These are phyloP conservation scores for Stropharia rugosoannulata DNA, from an alignment of 768 basidiomycete genomes.

Conservation along the genomic window DNA sequence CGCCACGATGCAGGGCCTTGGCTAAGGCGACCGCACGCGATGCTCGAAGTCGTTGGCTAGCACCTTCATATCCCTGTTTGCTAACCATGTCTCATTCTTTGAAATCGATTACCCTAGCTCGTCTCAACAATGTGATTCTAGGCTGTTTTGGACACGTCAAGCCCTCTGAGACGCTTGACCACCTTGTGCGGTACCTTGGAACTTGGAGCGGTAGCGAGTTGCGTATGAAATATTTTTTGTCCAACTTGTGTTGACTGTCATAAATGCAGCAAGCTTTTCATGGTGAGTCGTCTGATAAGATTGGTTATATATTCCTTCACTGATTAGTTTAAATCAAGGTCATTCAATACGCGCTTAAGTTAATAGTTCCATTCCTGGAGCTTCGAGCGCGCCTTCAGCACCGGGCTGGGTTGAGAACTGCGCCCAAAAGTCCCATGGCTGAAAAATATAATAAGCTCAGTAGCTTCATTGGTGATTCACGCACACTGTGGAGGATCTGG, in stretches of 20 bases:
- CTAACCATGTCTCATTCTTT: slow-evolving; percentile 47
- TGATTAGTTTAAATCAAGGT: slow-evolving; percentile 39
- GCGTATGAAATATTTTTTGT: slow-evolving; percentile 30
- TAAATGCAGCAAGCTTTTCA: slow-evolving; percentile 65
- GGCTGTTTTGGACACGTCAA: slow-evolving; percentile 61
- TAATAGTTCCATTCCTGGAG: slow-evolving; percentile 63
- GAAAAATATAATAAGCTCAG: slow-evolving; percentile 53
- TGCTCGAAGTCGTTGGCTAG: neutral
- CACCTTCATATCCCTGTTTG: neutral
- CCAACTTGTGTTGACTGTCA: neutral
- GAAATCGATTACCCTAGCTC: slow-evolving; percentile 46
- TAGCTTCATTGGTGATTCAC: slow-evolving; percentile 60
- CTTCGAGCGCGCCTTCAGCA: slow-evolving; percentile 71
- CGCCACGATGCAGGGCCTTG: slow-evolving; percentile 1
- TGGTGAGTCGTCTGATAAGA: slow-evolving; percentile 38
- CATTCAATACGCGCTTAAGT: slow-evolving; percentile 70
- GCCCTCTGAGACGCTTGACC: slow-evolving; percentile 65
- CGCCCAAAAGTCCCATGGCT: slow-evolving; percentile 55
- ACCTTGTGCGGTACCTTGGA: slow-evolving; percentile 72
- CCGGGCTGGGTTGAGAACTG: slow-evolving; percentile 54
- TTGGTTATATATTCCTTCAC: neutral
- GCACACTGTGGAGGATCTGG: slow-evolving; percentile 78
- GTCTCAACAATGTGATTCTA: slow-evolving; percentile 61
- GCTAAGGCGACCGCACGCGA: neutral
- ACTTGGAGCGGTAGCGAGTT: slow-evolving; percentile 91